Base-by-base conservation (phyloP, 1,284 basidiomycete species). In the Tilletia setariae region DNA sequence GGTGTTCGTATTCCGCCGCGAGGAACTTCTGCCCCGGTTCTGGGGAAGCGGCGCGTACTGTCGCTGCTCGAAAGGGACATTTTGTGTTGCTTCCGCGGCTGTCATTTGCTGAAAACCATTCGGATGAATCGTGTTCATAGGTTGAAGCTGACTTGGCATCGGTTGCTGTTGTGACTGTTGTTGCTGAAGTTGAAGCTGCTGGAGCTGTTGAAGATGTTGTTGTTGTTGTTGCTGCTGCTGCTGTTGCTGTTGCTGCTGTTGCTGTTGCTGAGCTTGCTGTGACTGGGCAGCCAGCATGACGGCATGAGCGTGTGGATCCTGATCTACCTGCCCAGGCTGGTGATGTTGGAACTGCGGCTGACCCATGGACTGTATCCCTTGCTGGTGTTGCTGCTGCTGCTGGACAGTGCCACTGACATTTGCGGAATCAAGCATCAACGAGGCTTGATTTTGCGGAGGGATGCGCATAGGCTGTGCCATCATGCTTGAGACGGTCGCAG, bases 11-110 rank as follows among this genome's bases (percentile, higher is more conserved):
- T 61, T 61, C 28, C 56, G 25, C 28, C 56, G 28, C 6, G 56
- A 61, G 30, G 56, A 25, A 40, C 56, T 61, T 16, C 28, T 25
- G 28, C 28, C 56, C 13, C 56, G 56, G 15, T 61, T 30, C n/a
- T 61, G 56, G 21, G 56, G 56, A 15, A 61, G 32, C 11, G 56
- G 56, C 9, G 56, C 56, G 56, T 32, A 32, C 28, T 61, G 56
- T 16, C 56, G 56, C 28, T 61, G 56, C 56, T 61, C 56, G 19
- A 30, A 8, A 30, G 23, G 32, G 7, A 61, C n/a, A 6, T 61
- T 3, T 16, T 61, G 56, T 32, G 35, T 19, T 63, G 61, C 32
- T 61, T n/a, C 25, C 25, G 56, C 61, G 2, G 62, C 21, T 9
- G 21, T 44, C 35, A 40, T 40, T 40, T 40, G 35, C 35, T 40